Evolutionary conservation across 1,139 yeast genomes (phyloP).

Genomic region (Blastobotrys serpentis): DNA sequence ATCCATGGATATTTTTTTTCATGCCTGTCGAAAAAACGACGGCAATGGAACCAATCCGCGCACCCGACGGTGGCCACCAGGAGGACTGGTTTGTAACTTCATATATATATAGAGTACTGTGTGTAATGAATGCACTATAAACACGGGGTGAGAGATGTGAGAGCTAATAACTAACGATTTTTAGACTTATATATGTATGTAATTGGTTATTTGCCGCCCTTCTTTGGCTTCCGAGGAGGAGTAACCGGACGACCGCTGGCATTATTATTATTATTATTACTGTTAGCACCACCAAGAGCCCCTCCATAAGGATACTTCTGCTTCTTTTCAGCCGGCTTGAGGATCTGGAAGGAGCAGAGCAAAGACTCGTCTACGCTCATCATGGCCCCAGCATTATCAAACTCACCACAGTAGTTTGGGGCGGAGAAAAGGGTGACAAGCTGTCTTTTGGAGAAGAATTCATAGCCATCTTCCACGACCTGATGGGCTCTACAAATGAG

Average conservation of each 20-base stretch:
- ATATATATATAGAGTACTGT: too few relatives aligned
- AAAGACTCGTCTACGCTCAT: conserved; percentile 97
- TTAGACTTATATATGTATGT: conserved; percentile 1
- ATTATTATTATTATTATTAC: neutral
- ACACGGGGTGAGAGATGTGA: too few relatives aligned
- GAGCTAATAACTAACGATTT: neutral
- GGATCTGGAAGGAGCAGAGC: conserved; percentile 94
- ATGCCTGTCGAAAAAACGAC: too few relatives aligned
- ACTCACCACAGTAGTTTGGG: conserved; percentile 98
- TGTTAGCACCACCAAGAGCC: conserved; percentile 41
- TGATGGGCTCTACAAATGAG: conserved; percentile 97
- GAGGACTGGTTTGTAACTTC: too few relatives aligned
- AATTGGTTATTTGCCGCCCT: conserved; percentile 29
- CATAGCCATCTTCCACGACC: conserved; percentile 98
- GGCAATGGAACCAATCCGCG: too few relatives aligned
- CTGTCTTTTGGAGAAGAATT: conserved; percentile 92
- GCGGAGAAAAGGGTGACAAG: conserved; percentile 93
- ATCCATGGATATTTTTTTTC: too few relatives aligned
- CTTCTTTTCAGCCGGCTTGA: conserved; percentile 96
- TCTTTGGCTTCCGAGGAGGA: conserved; percentile 70
- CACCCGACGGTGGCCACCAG: too few relatives aligned
- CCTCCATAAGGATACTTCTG: conserved; percentile 59
- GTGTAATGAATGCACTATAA: too few relatives aligned
- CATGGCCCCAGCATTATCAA: conserved; percentile 99
- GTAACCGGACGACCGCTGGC: conserved; percentile 49